Percentiles rank a stretch among this genome's conserved stretches.
Evolutionary conservation across 176 grass and related monocot species (phyloP).

Genomic region (Aegilops sharonensis): DNA sequence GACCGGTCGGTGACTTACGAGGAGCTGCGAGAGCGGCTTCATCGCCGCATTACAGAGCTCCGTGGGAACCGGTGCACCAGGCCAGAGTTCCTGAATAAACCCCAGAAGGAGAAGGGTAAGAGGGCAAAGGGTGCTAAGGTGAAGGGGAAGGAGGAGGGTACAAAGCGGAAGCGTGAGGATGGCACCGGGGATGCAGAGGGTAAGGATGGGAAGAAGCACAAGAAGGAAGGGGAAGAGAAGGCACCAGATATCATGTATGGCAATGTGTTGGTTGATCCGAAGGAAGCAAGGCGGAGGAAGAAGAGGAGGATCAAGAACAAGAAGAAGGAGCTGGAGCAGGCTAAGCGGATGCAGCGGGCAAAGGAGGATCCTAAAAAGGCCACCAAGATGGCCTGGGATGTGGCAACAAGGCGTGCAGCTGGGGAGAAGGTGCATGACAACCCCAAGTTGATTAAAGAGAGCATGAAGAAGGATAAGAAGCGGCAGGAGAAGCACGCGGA

Average conservation of each 20-base stretch:
- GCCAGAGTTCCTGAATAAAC: constrained; percentile 50
- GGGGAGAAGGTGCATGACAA: constrained; percentile 94
- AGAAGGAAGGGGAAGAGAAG: constrained; percentile 41
- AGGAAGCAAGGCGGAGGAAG: constrained; percentile 58
- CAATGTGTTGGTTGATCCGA: constrained; percentile 57
- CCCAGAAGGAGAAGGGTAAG: constrained; percentile 58
- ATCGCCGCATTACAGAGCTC: constrained; percentile 50
- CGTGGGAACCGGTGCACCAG: constrained; percentile 70
- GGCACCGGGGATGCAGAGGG: constrained; percentile 18
- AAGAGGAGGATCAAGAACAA: constrained; percentile 71
- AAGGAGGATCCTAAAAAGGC: constrained; percentile 82
- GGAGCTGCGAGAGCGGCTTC: constrained; percentile 62
- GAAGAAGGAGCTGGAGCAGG: constrained; percentile 67
- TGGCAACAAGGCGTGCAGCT: constrained; percentile 57
- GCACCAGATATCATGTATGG: constrained; percentile 58
- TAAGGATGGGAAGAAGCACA: constrained; percentile 49
- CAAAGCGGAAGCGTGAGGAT: constrained; percentile 61
- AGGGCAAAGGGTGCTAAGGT: constrained; percentile 41
- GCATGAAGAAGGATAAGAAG: constrained; percentile 85
- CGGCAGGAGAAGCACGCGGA: constrained; percentile 51
- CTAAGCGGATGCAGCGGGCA: constrained; percentile 56
- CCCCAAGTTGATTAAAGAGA: constrained; percentile 72
- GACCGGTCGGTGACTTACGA: constrained; percentile 75
- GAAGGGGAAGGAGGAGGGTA: constrained; percentile 33
- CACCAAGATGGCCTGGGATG: constrained; percentile 68